Conservation (phyloP, 805 yeast species). For the Cyberlindnera misumaiensis region DNA sequence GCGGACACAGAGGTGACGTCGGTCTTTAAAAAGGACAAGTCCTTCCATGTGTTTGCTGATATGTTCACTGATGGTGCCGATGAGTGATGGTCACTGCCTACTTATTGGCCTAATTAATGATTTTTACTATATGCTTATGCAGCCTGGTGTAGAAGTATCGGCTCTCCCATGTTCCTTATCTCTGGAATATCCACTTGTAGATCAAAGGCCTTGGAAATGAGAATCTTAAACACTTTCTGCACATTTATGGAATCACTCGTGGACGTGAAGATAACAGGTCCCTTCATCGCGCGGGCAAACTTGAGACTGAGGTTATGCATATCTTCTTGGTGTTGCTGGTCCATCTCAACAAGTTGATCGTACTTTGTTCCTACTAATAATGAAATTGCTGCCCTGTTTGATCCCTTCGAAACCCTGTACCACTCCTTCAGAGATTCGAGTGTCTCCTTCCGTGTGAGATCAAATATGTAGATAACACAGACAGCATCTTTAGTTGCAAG, state of each 20-base stretch:
- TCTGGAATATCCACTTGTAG: constrained; percentile 71
- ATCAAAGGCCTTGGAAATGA: constrained; percentile 86
- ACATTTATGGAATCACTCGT: constrained; percentile 89
- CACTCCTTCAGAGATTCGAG: constrained; percentile 87
- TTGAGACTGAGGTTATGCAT: constrained; percentile 76
- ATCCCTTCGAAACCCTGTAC: constrained; percentile 88
- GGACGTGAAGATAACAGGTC: constrained; percentile 79
- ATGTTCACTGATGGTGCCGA: constrained; percentile 1
- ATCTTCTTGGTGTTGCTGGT: constrained; percentile 75
- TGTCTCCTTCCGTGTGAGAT: constrained; percentile 79
- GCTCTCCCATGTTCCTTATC: constrained; percentile 83
- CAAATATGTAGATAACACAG: constrained; percentile 85
- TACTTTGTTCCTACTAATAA: constrained; percentile 90
- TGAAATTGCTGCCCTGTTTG: constrained; percentile 87
- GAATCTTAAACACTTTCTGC: constrained; percentile 87
- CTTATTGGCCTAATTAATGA: not conserved
- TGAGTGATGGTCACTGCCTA: not conserved
- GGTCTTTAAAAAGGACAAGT: constrained; percentile 52
- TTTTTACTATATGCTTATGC: not conserved
- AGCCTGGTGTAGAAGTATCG: constrained; percentile 42
- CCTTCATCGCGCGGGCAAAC: constrained; percentile 85
- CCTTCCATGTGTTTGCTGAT: constrained; percentile 23
- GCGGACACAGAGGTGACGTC: constrained; percentile 63
- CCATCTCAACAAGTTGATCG: constrained; percentile 75
- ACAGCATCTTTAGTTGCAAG: constrained; percentile 89